Base-by-base conservation (phyloP, 306 rosid species). In the Cucumis cinereus region DNA sequence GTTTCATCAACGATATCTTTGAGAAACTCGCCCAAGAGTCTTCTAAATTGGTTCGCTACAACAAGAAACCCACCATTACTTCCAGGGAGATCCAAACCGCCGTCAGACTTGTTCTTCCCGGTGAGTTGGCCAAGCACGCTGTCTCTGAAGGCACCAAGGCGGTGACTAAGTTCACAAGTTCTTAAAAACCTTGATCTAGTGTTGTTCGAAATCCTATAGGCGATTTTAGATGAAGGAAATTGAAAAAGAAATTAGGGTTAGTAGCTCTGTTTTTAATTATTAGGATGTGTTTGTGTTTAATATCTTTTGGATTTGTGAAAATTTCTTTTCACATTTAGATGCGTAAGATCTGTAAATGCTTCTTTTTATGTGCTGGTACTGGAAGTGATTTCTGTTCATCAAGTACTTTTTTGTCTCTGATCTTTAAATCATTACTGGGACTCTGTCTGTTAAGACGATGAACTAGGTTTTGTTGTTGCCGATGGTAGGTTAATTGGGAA, bases 21-120 rank as follows among this genome's bases (percentile, higher is more conserved):
- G 96, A 90, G 89, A 90, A 90, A 73, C 96, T 90, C 1, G 92
- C 96, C 3, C 96, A 90, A 81, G 96, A 90, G 62, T 68, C 96
- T 0, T 90, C 96, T 0, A 79, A 87, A 0, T 80, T 90, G 53
- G 93, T 93, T 0, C 76, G 93, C 71, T 90, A 90, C 57, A 90
- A 90, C 82, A 90, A 90, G 85, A 90, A 90, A 61, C 93, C 91
- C 0, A 90, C 96, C 0, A 90, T 90, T 3, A 90, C 96, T 2
- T 90, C 96, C 0, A 71, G 96, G 79, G 96, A 91, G 84, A 91
- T 91, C 77, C 93, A 91, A 70, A 89, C 93, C 0, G 96, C 96
- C 0, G 96, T 91, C 0, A 77, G 96, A 45, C 84, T 91, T 33
- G 96, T 91, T 20, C 84, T 91, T 15, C 96, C 93, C 4, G 96